These are phyloP conservation scores for Miscanthus sacchariflorus DNA, from an alignment of 202 grass and related monocot species.

Conservation along the genomic window DNA sequence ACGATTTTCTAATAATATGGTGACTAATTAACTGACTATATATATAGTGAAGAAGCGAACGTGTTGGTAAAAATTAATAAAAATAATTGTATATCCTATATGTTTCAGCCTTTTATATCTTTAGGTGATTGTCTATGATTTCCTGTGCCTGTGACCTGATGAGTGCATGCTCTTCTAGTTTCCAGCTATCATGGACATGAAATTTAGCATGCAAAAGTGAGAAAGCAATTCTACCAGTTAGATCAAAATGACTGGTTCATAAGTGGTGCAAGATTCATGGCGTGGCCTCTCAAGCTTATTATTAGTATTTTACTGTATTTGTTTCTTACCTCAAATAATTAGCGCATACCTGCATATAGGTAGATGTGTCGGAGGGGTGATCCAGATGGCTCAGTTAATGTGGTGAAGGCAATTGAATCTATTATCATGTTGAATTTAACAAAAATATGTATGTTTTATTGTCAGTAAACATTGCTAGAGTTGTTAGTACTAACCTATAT, in stretches of 20 bases:
- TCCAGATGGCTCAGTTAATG: neutral
- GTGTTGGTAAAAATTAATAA: neutral
- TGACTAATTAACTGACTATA: neutral
- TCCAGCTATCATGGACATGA: neutral
- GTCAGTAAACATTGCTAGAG: neutral
- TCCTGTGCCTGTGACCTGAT: neutral
- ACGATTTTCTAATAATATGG: neutral
- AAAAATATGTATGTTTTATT: neutral
- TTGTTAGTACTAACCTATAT: neutral
- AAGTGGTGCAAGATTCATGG: neutral
- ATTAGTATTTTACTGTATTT: neutral
- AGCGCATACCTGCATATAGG: neutral
- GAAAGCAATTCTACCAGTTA: neutral
- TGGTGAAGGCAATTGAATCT: neutral
- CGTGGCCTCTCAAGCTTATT: neutral
- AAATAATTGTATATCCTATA: neutral
- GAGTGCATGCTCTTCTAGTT: neutral
- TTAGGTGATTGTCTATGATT: neutral
- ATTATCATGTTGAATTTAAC: neutral
- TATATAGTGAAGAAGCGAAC: neutral
- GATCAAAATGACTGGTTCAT: neutral
- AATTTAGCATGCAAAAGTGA: neutral
- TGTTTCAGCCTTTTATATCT: neutral
- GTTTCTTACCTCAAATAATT: neutral
- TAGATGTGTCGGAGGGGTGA: neutral